Conservation (phyloP, 352 stramenopile species). For the Globisporangium nunn region DNA sequence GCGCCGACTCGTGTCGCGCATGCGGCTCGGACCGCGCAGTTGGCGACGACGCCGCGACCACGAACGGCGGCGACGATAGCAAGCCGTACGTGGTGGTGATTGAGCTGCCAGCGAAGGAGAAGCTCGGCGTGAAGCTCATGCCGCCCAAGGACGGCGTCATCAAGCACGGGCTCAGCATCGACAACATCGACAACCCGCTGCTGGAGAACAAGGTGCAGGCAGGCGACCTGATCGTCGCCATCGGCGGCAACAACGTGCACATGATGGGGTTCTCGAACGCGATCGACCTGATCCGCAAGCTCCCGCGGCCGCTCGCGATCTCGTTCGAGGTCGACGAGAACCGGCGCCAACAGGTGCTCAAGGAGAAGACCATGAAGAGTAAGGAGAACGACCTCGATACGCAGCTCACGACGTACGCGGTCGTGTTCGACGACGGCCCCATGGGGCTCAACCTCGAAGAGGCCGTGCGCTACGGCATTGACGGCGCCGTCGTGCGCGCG, state of each 20-base stretch:
- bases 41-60: background rate
- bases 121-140: conserved; percentile 83
- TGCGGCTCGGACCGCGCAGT: conserved; percentile 36
- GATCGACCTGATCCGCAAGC: conserved; percentile 80
- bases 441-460: conserved; percentile 86
- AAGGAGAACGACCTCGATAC: conserved; percentile 63
- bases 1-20: conserved; percentile 45
- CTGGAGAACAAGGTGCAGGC: conserved; percentile 78
- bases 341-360: conserved; percentile 45
- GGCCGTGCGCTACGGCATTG: conserved; percentile 74
- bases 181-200: conserved; percentile 84
- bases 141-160: conserved; percentile 78
- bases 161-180: conserved; percentile 71
- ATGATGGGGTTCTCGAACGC: conserved; percentile 76
- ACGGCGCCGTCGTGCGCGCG: conserved; percentile 71
- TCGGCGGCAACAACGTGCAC: conserved; percentile 69
- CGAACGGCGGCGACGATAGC: background rate
- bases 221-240: conserved; percentile 79
- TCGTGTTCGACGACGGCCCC: conserved; percentile 78
- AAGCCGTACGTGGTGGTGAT: conserved; percentile 63
- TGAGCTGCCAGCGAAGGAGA: conserved; percentile 77
- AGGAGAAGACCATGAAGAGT: conserved; percentile 44
- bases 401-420: conserved; percentile 74
- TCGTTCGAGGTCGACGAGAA: conserved; percentile 75
- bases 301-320: conserved; percentile 72